Evolutionary conservation across 176 grass and related monocot genomes (phyloP).

Genomic region (Cenchrus fungigraminus): DNA sequence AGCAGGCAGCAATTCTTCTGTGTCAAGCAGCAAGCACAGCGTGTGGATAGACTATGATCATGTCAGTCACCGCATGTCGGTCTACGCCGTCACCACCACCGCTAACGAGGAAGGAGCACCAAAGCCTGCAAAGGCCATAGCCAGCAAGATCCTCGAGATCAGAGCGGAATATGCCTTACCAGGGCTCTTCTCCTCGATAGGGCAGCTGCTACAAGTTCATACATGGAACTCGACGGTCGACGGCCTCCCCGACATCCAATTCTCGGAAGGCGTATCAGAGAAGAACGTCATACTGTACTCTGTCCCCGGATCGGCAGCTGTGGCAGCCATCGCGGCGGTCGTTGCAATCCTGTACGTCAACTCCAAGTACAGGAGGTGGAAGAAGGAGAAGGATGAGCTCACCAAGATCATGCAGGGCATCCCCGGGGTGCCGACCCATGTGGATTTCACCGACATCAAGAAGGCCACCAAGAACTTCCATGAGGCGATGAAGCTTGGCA

Average conservation of each 20-base stretch:
- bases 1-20: background rate
- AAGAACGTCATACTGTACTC: background rate
- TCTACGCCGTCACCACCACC: background rate
- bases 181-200: background rate
- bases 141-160: background rate
- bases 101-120: too few relatives aligned
- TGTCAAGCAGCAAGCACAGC: background rate
- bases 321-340: too few relatives aligned
- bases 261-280: too few relatives aligned
- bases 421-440: background rate
- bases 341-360: background rate
- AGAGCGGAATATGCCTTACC: too few relatives aligned
- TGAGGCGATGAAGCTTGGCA: background rate
- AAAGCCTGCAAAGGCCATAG: background rate
- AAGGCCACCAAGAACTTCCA: background rate
- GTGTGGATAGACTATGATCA: background rate
- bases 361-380: background rate
- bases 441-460: background rate
- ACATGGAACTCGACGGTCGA: background rate
- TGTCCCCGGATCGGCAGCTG: background rate
- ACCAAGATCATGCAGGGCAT: background rate
- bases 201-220: background rate
- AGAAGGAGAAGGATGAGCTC: background rate
- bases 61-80: background rate
- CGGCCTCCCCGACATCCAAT: background rate